A percentile compares a stretch with the other conserved stretches of the same genome.
These are phyloP conservation scores for Myxozyma neglecta DNA, from an alignment of 805 yeast genomes.

Conservation along the genomic window DNA sequence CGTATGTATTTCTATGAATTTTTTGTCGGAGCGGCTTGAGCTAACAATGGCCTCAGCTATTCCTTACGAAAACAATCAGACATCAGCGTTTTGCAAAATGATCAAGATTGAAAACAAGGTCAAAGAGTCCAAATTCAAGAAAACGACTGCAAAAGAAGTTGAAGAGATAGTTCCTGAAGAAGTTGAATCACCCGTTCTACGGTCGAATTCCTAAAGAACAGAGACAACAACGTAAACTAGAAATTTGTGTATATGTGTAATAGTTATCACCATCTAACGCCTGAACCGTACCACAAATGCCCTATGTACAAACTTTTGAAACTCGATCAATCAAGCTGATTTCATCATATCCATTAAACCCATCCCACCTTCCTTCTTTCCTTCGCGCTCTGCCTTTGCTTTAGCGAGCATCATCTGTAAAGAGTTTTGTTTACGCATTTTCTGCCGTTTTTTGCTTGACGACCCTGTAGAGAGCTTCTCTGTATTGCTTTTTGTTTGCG, in stretches of 20 bases:
- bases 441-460: slow-evolving; percentile 26
- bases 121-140: not conserved
- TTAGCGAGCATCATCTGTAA: slow-evolving; percentile 27
- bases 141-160: not conserved
- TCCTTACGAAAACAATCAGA: slow-evolving; percentile 36
- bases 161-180: not conserved
- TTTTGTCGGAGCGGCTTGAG: not conserved
- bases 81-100: slow-evolving; percentile 35
- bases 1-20: not conserved
- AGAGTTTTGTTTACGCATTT: slow-evolving; percentile 27
- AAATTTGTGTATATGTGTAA: no score
- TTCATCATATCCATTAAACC: slow-evolving; percentile 26
- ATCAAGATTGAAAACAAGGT: slow-evolving; percentile 33
- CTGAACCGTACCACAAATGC: not conserved
- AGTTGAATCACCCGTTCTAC: not conserved
- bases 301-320: not conserved
- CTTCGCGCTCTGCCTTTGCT: slow-evolving; percentile 24
- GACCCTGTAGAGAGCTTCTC: slow-evolving; percentile 11
- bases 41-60: slow-evolving; percentile 7
- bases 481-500: not conserved
- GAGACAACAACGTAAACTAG: not conserved
- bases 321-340: not conserved
- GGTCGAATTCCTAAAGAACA: not conserved
- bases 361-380: slow-evolving; percentile 3
- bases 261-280: no score